phyloP scores from a whole-genome alignment of 305 asterid species.

The Solanum hybrid region DNA sequence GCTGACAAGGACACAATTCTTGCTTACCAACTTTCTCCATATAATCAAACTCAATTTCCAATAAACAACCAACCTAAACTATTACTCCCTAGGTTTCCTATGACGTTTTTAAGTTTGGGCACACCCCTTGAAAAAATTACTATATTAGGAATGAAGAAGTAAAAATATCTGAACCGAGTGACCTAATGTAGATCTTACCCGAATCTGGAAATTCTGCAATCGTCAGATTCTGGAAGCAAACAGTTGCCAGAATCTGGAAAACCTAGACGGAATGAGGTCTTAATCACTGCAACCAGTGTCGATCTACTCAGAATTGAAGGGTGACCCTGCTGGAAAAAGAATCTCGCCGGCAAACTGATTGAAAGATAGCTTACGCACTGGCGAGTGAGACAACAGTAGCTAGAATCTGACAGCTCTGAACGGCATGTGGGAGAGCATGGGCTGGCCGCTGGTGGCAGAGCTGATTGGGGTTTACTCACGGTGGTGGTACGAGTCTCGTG shows the following conservation, averaged over 20 bases:
- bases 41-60: background rate
- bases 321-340: background rate
- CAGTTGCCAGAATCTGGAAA: background rate
- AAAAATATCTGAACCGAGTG: background rate
- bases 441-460: background rate
- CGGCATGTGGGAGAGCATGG: background rate
- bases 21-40: background rate
- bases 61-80: background rate
- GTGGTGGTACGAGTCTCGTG: background rate
- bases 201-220: background rate
- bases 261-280: background rate
- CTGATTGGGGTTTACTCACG: background rate
- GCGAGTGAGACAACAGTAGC: background rate
- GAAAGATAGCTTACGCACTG: background rate
- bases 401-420: background rate
- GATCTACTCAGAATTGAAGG: background rate
- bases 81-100: background rate
- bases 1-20: background rate
- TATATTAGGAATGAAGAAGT: background rate
- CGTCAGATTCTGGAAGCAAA: background rate
- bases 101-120: background rate
- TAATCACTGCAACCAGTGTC: background rate
- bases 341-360: background rate
- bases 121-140: background rate
- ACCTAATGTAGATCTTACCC: background rate